Percentiles rank a stretch among this genome's conserved stretches.
Conservation (phyloP, 2,329 filamentous ascomycete species). For the Paecilomyces variotii region DNA sequence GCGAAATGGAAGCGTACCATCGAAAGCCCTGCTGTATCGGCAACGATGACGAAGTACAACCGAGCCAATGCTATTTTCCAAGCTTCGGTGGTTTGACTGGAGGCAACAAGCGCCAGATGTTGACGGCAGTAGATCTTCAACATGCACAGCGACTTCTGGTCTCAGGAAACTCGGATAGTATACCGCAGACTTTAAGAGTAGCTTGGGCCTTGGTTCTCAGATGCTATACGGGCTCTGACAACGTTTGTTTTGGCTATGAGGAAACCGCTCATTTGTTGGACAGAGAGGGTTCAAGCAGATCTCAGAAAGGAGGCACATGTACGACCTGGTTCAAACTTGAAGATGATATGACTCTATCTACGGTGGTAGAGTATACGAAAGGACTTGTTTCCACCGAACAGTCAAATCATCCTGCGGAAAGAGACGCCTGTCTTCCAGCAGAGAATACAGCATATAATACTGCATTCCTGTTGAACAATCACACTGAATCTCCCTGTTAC, state of each 20-base stretch:
- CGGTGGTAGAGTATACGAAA: background rate
- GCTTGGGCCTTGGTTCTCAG: slow-evolving; percentile 41
- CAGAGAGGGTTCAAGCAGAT: slow-evolving; percentile 9
- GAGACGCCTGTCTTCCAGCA: background rate
- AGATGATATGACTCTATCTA: slow-evolving; percentile 16
- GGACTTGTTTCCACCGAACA: background rate
- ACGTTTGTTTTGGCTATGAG: slow-evolving; percentile 41
- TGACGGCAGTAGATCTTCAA: slow-evolving; percentile 24
- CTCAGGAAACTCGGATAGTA: slow-evolving; percentile 1
- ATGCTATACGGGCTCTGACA: slow-evolving; percentile 39
- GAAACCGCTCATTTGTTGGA: slow-evolving; percentile 13
- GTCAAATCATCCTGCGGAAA: background rate
- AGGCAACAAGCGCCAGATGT: slow-evolving; percentile 27
- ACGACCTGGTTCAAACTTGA: slow-evolving; percentile 19
- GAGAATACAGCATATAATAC: background rate
- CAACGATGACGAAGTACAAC: slow-evolving; percentile 17
- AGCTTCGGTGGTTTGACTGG: slow-evolving; percentile 21
- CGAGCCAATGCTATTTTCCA: slow-evolving; percentile 27
- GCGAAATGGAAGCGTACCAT: background rate
- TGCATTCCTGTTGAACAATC: background rate
- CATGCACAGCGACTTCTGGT: slow-evolving; percentile 13
- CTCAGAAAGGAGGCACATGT: slow-evolving; percentile 9
- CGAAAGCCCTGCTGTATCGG: background rate
- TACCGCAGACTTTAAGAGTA: slow-evolving; percentile 24
- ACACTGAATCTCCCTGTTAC: background rate